A percentile compares a stretch with the other conserved stretches of the same genome.
Conservation (phyloP, 345 rosid species). For the Eucalyptus pauciflora region DNA sequence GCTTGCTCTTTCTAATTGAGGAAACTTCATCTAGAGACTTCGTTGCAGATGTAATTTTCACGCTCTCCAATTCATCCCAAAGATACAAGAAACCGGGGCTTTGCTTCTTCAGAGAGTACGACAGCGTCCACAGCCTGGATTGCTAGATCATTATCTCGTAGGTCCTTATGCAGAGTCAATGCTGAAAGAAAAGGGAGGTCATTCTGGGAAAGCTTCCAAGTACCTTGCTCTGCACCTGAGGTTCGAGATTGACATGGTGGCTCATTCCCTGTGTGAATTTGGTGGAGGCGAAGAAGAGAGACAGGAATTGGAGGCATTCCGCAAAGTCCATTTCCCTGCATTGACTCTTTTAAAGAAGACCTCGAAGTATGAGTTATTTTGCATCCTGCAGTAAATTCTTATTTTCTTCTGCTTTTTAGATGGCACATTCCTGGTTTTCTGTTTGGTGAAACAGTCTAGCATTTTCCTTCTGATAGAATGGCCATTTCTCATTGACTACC, state of each 20-base stretch:
- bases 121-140: conserved; percentile 32
- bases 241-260: conserved; percentile 96
- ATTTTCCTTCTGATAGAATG: background rate
- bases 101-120: conserved; percentile 70
- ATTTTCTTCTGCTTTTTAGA: background rate
- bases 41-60: conserved; percentile 99
- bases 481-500: background rate
- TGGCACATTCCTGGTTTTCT: background rate
- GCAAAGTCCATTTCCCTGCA: conserved; percentile 84
- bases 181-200: conserved; percentile 18
- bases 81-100: conserved; percentile 80
- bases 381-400: background rate
- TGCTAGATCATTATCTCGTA: conserved; percentile 60
- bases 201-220: conserved; percentile 39
- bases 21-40: conserved; percentile 64
- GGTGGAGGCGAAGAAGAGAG: conserved; percentile 86
- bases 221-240: conserved; percentile 84
- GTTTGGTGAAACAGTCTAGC: background rate
- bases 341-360: conserved; percentile 48
- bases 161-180: conserved; percentile 53
- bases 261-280: conserved; percentile 91
- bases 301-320: conserved; percentile 65
- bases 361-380: conserved; percentile 22
- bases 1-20: conserved; percentile 19
- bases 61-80: conserved; percentile 63